A percentile compares a stretch with the other conserved stretches of the same genome.
Evolutionary conservation across 768 basidiomycete species (phyloP).

Genomic region (Austroboletus festivus): DNA sequence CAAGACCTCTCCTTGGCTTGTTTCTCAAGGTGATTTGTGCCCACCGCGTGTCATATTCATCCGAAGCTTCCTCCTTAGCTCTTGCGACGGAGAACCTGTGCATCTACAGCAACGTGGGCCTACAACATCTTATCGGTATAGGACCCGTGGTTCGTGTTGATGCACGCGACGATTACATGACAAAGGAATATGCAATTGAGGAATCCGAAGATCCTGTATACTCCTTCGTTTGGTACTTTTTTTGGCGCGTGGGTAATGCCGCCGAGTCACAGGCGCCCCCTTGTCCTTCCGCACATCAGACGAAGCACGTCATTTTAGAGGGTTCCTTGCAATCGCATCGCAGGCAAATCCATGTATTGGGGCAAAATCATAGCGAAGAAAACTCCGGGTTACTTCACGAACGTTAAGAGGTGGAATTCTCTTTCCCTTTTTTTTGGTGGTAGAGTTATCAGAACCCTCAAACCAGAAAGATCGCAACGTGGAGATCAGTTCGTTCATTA

Average conservation of each 20-base stretch:
- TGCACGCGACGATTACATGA: too few species aligned
- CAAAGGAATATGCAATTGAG: background rate
- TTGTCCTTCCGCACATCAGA: slow-evolving; percentile 13
- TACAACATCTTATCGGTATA: slow-evolving; percentile 14
- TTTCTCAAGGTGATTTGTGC: slow-evolving; percentile 16
- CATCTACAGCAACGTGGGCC: slow-evolving; percentile 24
- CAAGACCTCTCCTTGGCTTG: slow-evolving; percentile 1
- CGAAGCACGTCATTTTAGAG: background rate
- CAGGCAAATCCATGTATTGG: slow-evolving; percentile 8
- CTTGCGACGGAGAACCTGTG: background rate
- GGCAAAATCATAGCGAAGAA: background rate
- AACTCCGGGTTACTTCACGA: slow-evolving; percentile 21
- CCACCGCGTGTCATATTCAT: slow-evolving; percentile 6
- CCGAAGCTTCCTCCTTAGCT: background rate
- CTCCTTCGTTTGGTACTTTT: background rate
- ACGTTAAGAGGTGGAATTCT: background rate
- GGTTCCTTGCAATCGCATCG: slow-evolving; percentile 8
- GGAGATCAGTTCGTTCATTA: background rate
- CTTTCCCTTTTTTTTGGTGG: too few species aligned
- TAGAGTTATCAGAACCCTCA: background rate
- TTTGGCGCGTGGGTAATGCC: background rate
- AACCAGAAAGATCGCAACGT: slow-evolving; percentile 3
- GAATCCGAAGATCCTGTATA: too few species aligned
- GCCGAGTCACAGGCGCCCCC: background rate
- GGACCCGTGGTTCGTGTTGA: slow-evolving; percentile 1